Conservation (phyloP, 73 alveolate species). For the Effrenium voratum region DNA sequence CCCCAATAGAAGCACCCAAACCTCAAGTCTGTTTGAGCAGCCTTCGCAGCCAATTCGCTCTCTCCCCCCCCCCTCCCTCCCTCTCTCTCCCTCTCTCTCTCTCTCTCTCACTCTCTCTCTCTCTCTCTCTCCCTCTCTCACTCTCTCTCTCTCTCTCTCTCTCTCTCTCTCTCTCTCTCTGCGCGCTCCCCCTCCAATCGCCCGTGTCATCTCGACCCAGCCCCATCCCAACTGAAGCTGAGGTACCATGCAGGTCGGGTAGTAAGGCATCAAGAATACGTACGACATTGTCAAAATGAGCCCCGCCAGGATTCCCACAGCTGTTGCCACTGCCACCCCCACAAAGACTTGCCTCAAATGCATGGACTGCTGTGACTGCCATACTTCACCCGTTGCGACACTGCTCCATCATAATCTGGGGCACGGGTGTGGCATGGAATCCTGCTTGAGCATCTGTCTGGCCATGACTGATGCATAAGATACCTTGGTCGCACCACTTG, state of each 20-base stretch:
- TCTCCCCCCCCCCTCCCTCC: not conserved
- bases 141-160: too few relatives aligned
- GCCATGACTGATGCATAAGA: too few relatives aligned
- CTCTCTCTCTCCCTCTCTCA: not conserved
- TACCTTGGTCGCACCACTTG: too few relatives aligned
- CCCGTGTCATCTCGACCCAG: not conserved
- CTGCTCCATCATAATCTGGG: too few relatives aligned
- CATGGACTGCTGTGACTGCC: too few relatives aligned
- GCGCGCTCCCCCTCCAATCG: not conserved
- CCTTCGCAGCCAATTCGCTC: not conserved
- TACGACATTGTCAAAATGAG: not conserved
- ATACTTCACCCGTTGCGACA: too few relatives aligned
- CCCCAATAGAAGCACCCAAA: conserved; percentile 9
- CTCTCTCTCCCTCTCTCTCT: not conserved
- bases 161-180: not conserved
- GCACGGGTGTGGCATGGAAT: too few relatives aligned
- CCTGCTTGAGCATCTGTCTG: too few relatives aligned
- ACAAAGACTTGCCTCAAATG: too few relatives aligned
- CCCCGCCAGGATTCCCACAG: conserved; percentile 26
- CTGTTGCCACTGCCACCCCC: not conserved
- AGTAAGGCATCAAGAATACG: not conserved
- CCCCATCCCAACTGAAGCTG: not conserved
- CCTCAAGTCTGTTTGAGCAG: not conserved
- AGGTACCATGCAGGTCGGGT: not conserved
- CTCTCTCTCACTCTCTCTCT: not conserved